These are phyloP conservation scores for Verticillium isaacii DNA, from an alignment of 2,329 filamentous ascomycete genomes.

Conservation along the genomic window DNA sequence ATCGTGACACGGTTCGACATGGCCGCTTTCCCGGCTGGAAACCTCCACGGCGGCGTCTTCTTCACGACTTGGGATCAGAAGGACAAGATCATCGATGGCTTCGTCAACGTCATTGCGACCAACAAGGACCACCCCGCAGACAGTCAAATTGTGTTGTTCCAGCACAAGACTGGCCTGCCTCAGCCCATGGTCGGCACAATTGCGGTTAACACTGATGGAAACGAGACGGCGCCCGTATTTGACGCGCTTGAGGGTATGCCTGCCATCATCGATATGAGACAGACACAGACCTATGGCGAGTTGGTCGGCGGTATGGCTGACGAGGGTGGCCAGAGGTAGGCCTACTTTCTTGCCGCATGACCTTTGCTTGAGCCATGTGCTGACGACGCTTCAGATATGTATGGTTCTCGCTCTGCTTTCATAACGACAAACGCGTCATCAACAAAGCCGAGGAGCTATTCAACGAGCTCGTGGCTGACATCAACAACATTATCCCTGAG, in stretches of 20 bases:
- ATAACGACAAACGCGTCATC: constrained; percentile 1
- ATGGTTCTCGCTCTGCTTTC: constrained; percentile 4
- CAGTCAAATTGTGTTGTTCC: background rate
- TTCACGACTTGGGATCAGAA: constrained; percentile 23
- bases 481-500: background rate
- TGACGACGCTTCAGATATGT: background rate
- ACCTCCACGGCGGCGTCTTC: constrained; percentile 1
- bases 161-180: background rate
- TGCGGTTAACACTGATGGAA: constrained; percentile 2
- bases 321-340: constrained; percentile 1
- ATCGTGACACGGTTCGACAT: constrained; percentile 26
- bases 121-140: background rate
- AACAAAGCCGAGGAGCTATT: constrained; percentile 6
- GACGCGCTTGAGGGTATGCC: background rate
- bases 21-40: constrained; percentile 1
- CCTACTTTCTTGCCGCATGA: too few species aligned
- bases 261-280: background rate
- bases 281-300: constrained; percentile 2
- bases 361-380: background rate
- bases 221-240: constrained; percentile 1
- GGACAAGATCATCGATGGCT: constrained; percentile 5
- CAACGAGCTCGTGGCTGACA: background rate
- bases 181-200: constrained; percentile 4
- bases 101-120: background rate
- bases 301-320: constrained; percentile 4